phyloP scores from a whole-genome alignment of 2,329 filamentous ascomycete species.

The Penicillium sclerotigenum region DNA sequence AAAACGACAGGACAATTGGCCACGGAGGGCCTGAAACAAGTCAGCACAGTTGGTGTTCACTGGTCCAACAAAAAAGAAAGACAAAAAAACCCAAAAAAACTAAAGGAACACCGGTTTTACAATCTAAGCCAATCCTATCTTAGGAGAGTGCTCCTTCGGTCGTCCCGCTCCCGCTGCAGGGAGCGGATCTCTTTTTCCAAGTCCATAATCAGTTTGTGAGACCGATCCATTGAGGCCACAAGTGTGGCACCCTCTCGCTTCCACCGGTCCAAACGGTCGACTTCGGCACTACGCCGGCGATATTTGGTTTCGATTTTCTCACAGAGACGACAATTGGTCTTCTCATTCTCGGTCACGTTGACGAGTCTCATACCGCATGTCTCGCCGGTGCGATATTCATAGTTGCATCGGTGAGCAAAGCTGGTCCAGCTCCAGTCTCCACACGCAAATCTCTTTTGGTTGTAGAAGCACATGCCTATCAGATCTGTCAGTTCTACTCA shows the following conservation, averaged over 20 bases:
- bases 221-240: constrained; percentile 62
- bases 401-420: constrained; percentile 88
- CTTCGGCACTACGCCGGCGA: constrained; percentile 70
- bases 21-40: constrained; percentile 7
- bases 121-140: constrained; percentile 18
- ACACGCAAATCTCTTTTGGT: constrained; percentile 79
- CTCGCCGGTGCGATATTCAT: constrained; percentile 93
- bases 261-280: constrained; percentile 74
- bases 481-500: constrained; percentile 29
- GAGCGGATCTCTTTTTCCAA: constrained; percentile 67
- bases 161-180: constrained; percentile 57
- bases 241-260: constrained; percentile 62
- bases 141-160: constrained; percentile 33
- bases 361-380: constrained; percentile 93
- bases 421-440: constrained; percentile 93
- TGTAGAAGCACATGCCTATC: constrained; percentile 87
- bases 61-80: constrained; percentile 2
- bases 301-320: constrained; percentile 84
- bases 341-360: constrained; percentile 65
- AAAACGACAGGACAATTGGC: constrained; percentile 14
- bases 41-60: constrained; percentile 20
- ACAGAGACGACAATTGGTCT: constrained; percentile 75
- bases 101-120: constrained; percentile 11
- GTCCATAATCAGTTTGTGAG: constrained; percentile 68
- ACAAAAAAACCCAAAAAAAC: constrained; percentile 8